Percentiles rank a stretch among this genome's conserved stretches.
Conservation (phyloP, 2,329 filamentous ascomycete genomes). For the Chlorencoelia australis region DNA sequence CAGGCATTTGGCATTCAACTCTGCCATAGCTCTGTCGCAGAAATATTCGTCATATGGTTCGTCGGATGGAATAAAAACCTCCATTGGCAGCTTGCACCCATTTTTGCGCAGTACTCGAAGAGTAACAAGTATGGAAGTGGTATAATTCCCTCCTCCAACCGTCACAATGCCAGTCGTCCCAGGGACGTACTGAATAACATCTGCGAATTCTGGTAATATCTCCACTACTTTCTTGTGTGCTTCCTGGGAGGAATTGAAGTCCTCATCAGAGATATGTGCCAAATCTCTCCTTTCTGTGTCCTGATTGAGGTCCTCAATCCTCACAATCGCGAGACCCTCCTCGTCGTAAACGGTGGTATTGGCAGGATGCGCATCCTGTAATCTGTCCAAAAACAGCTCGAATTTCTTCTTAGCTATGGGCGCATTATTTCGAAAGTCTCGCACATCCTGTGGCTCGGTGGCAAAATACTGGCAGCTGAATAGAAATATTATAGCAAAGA, state of each 20-base stretch:
- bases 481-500: too few relatives aligned
- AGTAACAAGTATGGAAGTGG: conserved; percentile 30
- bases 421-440: too few relatives aligned
- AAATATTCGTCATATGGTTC: conserved; percentile 28
- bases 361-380: too few relatives aligned
- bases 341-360: too few relatives aligned
- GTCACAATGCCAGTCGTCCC: conserved; percentile 32
- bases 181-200: conserved; percentile 1
- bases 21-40: conserved; percentile 30
- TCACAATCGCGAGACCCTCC: too few relatives aligned
- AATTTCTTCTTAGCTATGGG: too few relatives aligned
- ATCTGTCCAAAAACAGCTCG: too few relatives aligned
- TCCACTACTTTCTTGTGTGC: neutral
- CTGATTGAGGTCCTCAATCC: conserved; percentile 1
- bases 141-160: conserved; percentile 28
- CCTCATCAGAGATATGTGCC: conserved; percentile 1
- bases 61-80: conserved; percentile 31
- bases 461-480: too few relatives aligned
- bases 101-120: conserved; percentile 32
- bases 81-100: conserved; percentile 30
- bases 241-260: neutral
- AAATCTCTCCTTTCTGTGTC: conserved; percentile 3
- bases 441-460: too few relatives aligned
- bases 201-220: neutral
- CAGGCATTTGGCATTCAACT: conserved; percentile 30